A percentile compares a stretch with the other conserved stretches of the same genome.
These are phyloP conservation scores for Colletotrichum liriopes DNA, from an alignment of 2,329 filamentous ascomycete genomes.

Conservation along the genomic window DNA sequence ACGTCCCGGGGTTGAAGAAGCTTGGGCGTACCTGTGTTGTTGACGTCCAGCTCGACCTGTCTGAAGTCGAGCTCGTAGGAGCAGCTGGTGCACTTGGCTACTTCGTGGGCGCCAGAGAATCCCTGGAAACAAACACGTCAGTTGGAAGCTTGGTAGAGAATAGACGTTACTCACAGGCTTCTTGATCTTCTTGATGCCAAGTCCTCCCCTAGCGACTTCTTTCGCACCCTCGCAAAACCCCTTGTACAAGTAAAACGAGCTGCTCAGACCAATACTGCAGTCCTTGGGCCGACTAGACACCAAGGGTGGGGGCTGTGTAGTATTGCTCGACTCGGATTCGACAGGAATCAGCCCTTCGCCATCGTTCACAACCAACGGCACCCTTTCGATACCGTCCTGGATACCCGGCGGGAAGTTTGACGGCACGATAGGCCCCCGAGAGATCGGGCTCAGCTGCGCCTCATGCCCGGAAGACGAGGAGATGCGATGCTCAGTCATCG, in stretches of 20 bases:
- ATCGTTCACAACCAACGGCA: slow-evolving; percentile 22
- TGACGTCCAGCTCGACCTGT: slow-evolving; percentile 67
- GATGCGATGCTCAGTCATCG: slow-evolving; percentile 44
- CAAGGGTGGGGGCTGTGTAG: slow-evolving; percentile 34
- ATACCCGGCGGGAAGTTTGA: slow-evolving; percentile 37
- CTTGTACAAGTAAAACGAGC: slow-evolving; percentile 68
- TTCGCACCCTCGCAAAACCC: slow-evolving; percentile 71
- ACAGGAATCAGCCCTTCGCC: slow-evolving; percentile 57
- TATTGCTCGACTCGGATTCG: slow-evolving; percentile 47
- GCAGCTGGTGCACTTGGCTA: slow-evolving; percentile 69
- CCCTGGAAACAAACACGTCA: slow-evolving; percentile 51
- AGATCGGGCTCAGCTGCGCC: slow-evolving; percentile 29
- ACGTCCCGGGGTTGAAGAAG: not conserved
- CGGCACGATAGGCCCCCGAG: slow-evolving; percentile 19
- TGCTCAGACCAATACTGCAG: slow-evolving; percentile 60
- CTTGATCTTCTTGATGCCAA: slow-evolving; percentile 66
- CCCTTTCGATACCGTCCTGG: slow-evolving; percentile 37
- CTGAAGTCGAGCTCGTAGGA: slow-evolving; percentile 69
- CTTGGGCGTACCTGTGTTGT: slow-evolving; percentile 60
- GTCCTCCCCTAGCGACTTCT: slow-evolving; percentile 63
- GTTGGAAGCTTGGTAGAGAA: not conserved
- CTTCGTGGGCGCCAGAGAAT: slow-evolving; percentile 57
- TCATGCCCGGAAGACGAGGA: slow-evolving; percentile 36
- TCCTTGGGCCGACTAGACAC: slow-evolving; percentile 49
- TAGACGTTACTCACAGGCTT: slow-evolving; percentile 58